Percentiles rank a stretch among this genome's conserved stretches.
Evolutionary conservation across 2,329 filamentous ascomycete genomes (phyloP).

Genomic region (Ophiocordyceps robertsii): DNA sequence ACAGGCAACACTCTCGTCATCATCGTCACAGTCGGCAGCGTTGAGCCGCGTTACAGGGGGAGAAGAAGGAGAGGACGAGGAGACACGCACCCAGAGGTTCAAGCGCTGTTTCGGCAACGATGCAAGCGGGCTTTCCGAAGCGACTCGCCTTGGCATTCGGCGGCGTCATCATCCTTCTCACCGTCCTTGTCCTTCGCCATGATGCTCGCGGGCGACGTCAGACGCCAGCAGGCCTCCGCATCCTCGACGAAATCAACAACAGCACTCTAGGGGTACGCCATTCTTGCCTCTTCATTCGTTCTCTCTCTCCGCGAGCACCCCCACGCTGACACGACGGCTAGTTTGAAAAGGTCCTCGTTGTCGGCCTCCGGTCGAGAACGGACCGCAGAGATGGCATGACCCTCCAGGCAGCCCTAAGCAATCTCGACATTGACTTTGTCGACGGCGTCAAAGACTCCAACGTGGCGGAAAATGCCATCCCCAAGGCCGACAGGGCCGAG

Average conservation of each 20-base stretch:
- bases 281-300: not conserved
- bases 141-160: not conserved
- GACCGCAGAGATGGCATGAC: constrained; percentile 37
- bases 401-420: constrained; percentile 30
- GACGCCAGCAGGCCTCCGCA: not conserved
- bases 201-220: not conserved
- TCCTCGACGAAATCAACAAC: not conserved
- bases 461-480: constrained; percentile 23
- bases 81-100: not conserved
- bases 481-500: constrained; percentile 15
- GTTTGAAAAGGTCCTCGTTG: constrained; percentile 39
- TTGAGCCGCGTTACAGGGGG: not conserved
- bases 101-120: not conserved
- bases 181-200: not conserved
- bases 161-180: not conserved
- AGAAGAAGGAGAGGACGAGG: too few species aligned
- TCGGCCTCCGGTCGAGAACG: constrained; percentile 34
- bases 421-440: constrained; percentile 30
- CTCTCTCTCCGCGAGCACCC: not conserved
- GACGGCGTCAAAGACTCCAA: constrained; percentile 27
- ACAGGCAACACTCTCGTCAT: too few species aligned
- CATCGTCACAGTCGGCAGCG: not conserved
- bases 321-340: constrained; percentile 8
- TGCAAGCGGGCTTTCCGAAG: not conserved
- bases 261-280: not conserved